A percentile compares a stretch with the other conserved stretches of the same genome.
These are phyloP conservation scores for Microglena sp. DNA, from an alignment of 139 green algal genomes.

Conservation along the genomic window DNA sequence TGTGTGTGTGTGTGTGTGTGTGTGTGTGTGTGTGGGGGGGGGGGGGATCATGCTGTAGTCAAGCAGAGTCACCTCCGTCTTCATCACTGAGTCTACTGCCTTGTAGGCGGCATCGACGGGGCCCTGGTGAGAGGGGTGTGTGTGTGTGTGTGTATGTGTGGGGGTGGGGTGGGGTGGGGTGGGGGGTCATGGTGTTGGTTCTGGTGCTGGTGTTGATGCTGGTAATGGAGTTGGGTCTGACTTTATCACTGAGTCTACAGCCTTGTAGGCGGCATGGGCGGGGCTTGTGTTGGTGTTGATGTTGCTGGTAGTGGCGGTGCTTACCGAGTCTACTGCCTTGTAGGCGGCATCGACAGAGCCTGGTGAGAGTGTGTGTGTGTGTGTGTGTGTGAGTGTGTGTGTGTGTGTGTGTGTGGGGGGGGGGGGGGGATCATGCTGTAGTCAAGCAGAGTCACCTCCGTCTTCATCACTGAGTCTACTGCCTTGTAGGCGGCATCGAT, in stretches of 20 bases:
- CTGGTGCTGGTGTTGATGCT: not conserved
- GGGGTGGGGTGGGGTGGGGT: not conserved
- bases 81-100: conserved; percentile 66
- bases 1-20: not conserved
- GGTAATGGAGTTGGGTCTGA: not conserved
- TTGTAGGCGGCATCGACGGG: conserved; percentile 21
- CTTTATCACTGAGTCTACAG: not conserved
- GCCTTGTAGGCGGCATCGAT: conserved; percentile 95
- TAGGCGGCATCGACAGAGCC: conserved; percentile 90
- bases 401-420: conserved; percentile 9
- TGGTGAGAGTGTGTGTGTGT: conserved; percentile 6
- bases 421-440: no score
- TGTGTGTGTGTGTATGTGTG: not conserved
- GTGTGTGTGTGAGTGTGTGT: not conserved
- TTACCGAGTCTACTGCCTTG: conserved; percentile 82
- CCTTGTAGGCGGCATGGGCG: not conserved
- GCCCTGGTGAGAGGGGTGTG: conserved; percentile 42
- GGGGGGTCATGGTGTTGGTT: no score
- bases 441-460: conserved; percentile 49
- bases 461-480: conserved; percentile 59
- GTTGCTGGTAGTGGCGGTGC: not conserved
- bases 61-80: conserved; percentile 51
- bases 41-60: no score
- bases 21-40: not conserved
- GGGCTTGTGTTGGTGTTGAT: not conserved